These are phyloP conservation scores for Scheffersomyces coipomensis DNA, from an alignment of 805 yeast species.

Conservation along the genomic window DNA sequence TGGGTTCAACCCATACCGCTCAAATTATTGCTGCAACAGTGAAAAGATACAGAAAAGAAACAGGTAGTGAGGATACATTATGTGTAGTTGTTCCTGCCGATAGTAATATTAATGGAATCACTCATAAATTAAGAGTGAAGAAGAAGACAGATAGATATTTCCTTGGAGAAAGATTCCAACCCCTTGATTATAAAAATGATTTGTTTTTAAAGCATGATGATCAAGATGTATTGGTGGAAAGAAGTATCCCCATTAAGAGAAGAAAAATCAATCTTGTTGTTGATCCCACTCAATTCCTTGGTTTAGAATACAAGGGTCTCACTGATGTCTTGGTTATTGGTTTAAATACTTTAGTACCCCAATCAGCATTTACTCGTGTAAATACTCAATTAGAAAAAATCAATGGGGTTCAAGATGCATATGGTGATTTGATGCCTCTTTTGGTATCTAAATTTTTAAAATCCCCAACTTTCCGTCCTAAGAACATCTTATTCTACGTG, in stretches of 20 bases:
- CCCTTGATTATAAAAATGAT: background rate
- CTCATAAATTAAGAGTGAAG: background rate
- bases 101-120: conserved; percentile 4
- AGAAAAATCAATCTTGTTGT: background rate
- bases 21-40: background rate
- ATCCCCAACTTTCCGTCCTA: background rate
- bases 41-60: background rate
- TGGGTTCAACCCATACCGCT: background rate
- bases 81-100: conserved; percentile 16
- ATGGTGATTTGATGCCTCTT: conserved; percentile 14
- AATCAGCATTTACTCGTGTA: conserved; percentile 12
- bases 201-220: background rate
- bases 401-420: conserved; percentile 18
- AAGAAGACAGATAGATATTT: background rate
- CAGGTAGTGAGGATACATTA: conserved; percentile 6
- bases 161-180: background rate
- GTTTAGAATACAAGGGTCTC: conserved; percentile 6
- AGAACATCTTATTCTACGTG: background rate
- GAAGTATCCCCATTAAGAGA: background rate
- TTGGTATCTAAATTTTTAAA: conserved; percentile 14
- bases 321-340: conserved; percentile 15
- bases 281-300: conserved; percentile 13
- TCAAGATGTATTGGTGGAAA: background rate
- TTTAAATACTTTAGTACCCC: conserved; percentile 19
- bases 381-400: conserved; percentile 4